These are phyloP conservation scores for Sodiomyces alkalinus DNA, from an alignment of 2,329 filamentous ascomycete genomes.

Conservation along the genomic window DNA sequence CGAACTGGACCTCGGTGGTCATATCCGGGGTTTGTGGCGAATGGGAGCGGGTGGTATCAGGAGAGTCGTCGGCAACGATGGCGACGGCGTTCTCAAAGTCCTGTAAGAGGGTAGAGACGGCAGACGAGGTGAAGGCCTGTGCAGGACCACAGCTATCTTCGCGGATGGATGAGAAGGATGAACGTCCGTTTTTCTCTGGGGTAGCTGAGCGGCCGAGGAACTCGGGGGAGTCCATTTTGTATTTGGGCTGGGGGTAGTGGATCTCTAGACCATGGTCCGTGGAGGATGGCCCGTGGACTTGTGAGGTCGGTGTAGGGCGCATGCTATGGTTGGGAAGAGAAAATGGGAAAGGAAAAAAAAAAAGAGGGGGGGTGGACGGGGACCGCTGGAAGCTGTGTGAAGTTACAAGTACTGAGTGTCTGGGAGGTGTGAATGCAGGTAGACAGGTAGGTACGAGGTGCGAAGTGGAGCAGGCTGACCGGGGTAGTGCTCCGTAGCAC, in stretches of 20 bases:
- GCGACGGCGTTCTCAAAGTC: slow-evolving; percentile 33
- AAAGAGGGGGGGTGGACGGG: neutral
- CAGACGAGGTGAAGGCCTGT: slow-evolving; percentile 48
- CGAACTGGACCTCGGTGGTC: slow-evolving; percentile 28
- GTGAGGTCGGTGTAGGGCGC: slow-evolving; percentile 20
- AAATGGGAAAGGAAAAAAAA: neutral
- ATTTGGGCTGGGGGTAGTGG: slow-evolving; percentile 5
- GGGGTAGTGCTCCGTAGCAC: too few species aligned
- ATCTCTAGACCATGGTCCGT: slow-evolving; percentile 5
- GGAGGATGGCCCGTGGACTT: slow-evolving; percentile 16
- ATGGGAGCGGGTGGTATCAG: too few species aligned
- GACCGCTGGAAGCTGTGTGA: too few species aligned
- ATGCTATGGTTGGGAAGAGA: slow-evolving; percentile 14
- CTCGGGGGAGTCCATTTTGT: slow-evolving; percentile 15
- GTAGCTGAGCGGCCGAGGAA: slow-evolving; percentile 11
- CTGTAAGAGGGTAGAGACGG: slow-evolving; percentile 42
- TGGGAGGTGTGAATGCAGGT: too few species aligned
- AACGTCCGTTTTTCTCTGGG: slow-evolving; percentile 25
- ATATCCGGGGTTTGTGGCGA: slow-evolving; percentile 17
- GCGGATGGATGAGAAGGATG: slow-evolving; percentile 47
- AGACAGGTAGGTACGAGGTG: too few species aligned
- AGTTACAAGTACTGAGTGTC: too few species aligned
- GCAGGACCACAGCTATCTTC: slow-evolving; percentile 43
- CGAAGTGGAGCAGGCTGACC: too few species aligned
- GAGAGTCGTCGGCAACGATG: slow-evolving; percentile 27